Conservation (phyloP, 257 asterid species). For the Solanum appendiculatum region DNA sequence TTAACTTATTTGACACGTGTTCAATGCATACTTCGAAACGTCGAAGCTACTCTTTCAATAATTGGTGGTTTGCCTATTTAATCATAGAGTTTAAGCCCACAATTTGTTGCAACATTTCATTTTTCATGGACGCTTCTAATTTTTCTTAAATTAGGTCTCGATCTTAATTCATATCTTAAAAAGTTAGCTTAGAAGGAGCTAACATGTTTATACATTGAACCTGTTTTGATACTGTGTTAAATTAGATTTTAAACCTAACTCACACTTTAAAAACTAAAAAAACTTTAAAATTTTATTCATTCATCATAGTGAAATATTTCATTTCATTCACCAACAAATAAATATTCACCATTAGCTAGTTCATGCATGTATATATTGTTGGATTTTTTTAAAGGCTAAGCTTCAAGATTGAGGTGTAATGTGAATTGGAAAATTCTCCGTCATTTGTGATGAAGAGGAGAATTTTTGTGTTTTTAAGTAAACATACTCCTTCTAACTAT, state of each 20-base stretch:
- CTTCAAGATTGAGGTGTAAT: too few species aligned
- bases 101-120: too few species aligned
- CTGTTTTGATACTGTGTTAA: background rate
- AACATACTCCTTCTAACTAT: too few species aligned
- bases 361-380: too few species aligned
- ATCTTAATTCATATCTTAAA: background rate
- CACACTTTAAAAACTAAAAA: background rate
- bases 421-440: too few species aligned
- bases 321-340: background rate
- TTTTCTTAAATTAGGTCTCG: too few species aligned
- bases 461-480: too few species aligned
- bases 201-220: accelerated
- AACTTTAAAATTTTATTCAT: background rate
- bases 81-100: background rate
- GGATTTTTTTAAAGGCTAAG: too few species aligned
- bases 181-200: accelerated
- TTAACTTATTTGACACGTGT: background rate
- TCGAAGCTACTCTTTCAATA: slow-evolving; percentile 31
- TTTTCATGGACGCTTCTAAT: too few species aligned
- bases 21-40: background rate
- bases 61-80: slow-evolving; percentile 12
- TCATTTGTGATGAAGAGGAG: too few species aligned
- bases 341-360: too few species aligned
- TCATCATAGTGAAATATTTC: background rate
- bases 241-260: background rate